Percentiles rank a stretch among this genome's conserved stretches.
phyloP scores from a whole-genome alignment of 805 yeast species.

The Saccharomycopsis microspora region DNA sequence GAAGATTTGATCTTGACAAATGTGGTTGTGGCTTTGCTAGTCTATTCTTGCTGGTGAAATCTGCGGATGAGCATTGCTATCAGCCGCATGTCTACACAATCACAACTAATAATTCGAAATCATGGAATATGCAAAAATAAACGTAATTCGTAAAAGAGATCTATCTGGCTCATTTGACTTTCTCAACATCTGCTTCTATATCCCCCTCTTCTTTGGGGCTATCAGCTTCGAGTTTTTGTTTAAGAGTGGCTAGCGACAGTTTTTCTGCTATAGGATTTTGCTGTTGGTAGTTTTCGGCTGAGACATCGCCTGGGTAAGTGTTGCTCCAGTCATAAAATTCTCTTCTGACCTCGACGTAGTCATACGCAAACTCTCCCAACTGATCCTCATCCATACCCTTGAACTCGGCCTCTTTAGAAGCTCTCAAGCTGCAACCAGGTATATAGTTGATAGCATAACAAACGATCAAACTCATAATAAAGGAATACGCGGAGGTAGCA shows the following conservation, averaged over 20 bases:
- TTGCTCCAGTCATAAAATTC: slow-evolving; percentile 53
- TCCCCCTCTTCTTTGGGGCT: too few relatives aligned
- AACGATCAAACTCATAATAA: slow-evolving; percentile 65
- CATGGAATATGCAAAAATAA: too few relatives aligned
- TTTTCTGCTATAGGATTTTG: not conserved
- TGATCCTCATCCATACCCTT: slow-evolving; percentile 93
- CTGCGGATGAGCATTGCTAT: too few relatives aligned
- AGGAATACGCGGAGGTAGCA: slow-evolving; percentile 66
- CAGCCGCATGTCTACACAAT: too few relatives aligned
- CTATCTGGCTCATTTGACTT: too few relatives aligned
- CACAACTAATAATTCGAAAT: too few relatives aligned
- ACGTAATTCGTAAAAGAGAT: too few relatives aligned
- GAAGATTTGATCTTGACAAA: too few relatives aligned
- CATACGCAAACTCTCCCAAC: slow-evolving; percentile 98
- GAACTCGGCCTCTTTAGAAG: slow-evolving; percentile 76
- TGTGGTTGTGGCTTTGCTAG: too few relatives aligned
- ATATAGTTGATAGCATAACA: slow-evolving; percentile 44
- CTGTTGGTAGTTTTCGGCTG: not conserved
- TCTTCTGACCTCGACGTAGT: slow-evolving; percentile 92
- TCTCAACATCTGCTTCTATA: too few relatives aligned
- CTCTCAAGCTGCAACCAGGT: slow-evolving; percentile 62
- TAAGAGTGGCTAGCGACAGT: not conserved
- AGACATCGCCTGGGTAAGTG: not conserved
- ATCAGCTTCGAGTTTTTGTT: too few relatives aligned
- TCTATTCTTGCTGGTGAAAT: too few relatives aligned